Evolutionary conservation across 1,284 basidiomycete genomes (phyloP).

Genomic region (Pisolithus thermaeus): DNA sequence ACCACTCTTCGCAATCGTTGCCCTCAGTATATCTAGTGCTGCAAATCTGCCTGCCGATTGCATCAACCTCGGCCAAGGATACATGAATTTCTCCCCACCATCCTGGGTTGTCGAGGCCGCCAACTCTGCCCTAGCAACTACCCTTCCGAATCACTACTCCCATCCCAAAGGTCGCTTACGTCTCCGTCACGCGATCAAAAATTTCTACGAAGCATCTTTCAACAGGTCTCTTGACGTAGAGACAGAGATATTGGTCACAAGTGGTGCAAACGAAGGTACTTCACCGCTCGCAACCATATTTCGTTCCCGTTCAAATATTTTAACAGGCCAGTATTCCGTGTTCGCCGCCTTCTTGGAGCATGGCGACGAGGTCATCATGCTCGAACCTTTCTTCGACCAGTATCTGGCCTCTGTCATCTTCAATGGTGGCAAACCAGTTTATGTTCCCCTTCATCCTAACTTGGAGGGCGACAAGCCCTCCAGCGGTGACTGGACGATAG

Average conservation of each 20-base stretch:
- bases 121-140: conserved; percentile 59
- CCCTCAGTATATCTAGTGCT: conserved; percentile 44
- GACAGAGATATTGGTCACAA: conserved; percentile 88
- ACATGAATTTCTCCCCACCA: conserved; percentile 90
- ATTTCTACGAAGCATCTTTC: conserved; percentile 71
- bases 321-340: conserved; percentile 82
- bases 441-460: conserved; percentile 91
- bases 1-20: conserved; percentile 3
- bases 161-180: conserved; percentile 85
- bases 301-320: not conserved
- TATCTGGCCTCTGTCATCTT: conserved; percentile 90
- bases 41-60: conserved; percentile 82
- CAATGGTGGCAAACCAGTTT: conserved; percentile 90
- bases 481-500: conserved; percentile 81
- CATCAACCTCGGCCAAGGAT: conserved; percentile 91
- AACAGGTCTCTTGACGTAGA: conserved; percentile 76
- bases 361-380: conserved; percentile 96
- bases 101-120: conserved; percentile 79
- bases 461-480: conserved; percentile 47
- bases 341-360: conserved; percentile 84
- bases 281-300: not conserved
- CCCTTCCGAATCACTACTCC: conserved; percentile 83
- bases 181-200: conserved; percentile 79
- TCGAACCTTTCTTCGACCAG: conserved; percentile 98
- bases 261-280: conserved; percentile 92